These are phyloP conservation scores for Mortierella alpina DNA, from an alignment of 192 early-diverging fungal genomes.

Conservation along the genomic window DNA sequence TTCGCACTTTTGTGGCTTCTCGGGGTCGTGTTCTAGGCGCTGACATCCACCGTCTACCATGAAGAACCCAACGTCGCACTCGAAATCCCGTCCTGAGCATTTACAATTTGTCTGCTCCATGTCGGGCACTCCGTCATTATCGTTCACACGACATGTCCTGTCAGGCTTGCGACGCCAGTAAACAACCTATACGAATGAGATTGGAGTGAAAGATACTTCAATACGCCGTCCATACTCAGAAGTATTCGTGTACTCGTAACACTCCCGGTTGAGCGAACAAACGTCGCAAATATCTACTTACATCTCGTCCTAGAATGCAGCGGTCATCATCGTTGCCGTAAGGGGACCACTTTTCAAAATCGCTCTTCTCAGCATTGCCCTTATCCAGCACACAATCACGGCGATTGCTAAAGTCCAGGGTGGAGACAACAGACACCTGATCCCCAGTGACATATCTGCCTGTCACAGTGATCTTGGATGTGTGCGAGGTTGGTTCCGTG, in stretches of 20 bases:
- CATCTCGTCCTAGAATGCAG: constrained; percentile 70
- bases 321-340: constrained; percentile 71
- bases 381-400: constrained; percentile 63
- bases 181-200: constrained; percentile 51
- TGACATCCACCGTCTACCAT: constrained; percentile 75
- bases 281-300: constrained; percentile 3
- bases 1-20: constrained; percentile 77
- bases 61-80: constrained; percentile 91
- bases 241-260: neutral
- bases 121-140: constrained; percentile 67
- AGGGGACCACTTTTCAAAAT: constrained; percentile 93
- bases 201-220: neutral
- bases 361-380: constrained; percentile 67
- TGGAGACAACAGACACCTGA: constrained; percentile 31
- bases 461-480: constrained; percentile 78
- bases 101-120: constrained; percentile 68
- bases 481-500: constrained; percentile 72
- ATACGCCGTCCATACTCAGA: constrained; percentile 1
- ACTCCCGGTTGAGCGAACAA: no score
- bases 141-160: constrained; percentile 75
- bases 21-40: constrained; percentile 77
- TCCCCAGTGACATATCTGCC: constrained; percentile 61
- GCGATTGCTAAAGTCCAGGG: constrained; percentile 44
- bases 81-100: constrained; percentile 84
- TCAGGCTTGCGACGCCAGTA: constrained; percentile 83